Base-by-base conservation (phyloP, 2,329 filamentous ascomycete genomes). In the Gaeumannomyces tritici region DNA sequence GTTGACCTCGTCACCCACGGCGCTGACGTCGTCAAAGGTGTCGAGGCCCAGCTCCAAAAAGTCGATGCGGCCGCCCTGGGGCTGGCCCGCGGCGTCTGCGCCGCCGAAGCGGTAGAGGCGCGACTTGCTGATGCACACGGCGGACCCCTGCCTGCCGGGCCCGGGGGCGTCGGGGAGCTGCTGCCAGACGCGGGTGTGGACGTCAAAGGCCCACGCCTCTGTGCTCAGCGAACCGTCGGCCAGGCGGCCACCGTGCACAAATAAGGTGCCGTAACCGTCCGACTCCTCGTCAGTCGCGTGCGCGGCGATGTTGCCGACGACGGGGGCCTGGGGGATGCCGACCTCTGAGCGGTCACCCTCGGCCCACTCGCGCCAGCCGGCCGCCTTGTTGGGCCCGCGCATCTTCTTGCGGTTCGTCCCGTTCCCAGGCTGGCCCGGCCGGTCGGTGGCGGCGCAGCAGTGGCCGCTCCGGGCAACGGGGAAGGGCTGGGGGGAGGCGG, bases 41-140 rank as follows among this genome's bases (percentile, higher is more conserved):
- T 83, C 82, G n/a, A 86, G 74, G 24, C 75, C 79, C 12, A 88
- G 77, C 62, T 82, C 79, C 24, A 88, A 70, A 63, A 89, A 81
- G 69, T 96, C 90, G 15, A 96, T 70, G 63, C 81, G 80, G 0
- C 89, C 90, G 21, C 90, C 90, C 59, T 90, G 78, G 13, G 33
- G 33, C 69, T 93, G 89, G 0, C 70, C 76, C 57, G 80, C 77
- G 0, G 89, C 90, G 71, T 93, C 89, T 68, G 88, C 93, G 0
- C 91, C 91, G 65, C 91, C 90, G 77, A 91, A 93, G 31, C 91
- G 83, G 74, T 88, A 96, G 8, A 96, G 73, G 28, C 85, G 82
- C 28, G 83, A 84, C 62, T 82, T 80, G 57, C 80, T 80, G 61
- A 87, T 81, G 1, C 87, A 84, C 29, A 96, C 84, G 4, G 85